Conservation (phyloP, 1,139 yeast species). For the Yamadazyma taylorii region DNA sequence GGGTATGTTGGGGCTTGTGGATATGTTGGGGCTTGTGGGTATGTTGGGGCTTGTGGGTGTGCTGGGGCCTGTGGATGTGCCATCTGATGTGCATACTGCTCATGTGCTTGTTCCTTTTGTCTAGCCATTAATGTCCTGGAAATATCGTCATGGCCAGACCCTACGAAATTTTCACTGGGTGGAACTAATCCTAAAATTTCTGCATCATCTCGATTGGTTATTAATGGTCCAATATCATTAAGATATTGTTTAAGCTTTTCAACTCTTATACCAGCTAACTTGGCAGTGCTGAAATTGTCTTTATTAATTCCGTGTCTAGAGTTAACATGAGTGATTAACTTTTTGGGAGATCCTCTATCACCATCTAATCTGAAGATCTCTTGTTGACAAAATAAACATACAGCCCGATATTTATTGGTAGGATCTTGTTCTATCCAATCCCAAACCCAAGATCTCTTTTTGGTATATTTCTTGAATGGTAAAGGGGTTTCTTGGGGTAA, state of each 20-base stretch:
- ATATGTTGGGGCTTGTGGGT: too few relatives aligned
- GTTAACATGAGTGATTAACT: conserved; percentile 17
- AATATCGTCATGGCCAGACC: neutral
- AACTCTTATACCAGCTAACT: conserved; percentile 6
- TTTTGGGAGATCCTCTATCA: conserved; percentile 20
- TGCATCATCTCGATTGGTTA: conserved; percentile 16
- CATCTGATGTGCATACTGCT: neutral
- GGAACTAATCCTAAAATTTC: conserved; percentile 8
- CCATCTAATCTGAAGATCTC: conserved; percentile 18
- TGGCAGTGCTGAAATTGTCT: conserved; percentile 10
- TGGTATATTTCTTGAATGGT: conserved; percentile 18
- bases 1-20: neutral
- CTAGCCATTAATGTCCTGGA: too few relatives aligned
- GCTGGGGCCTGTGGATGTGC: neutral
- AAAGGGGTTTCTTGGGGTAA: conserved; percentile 15
- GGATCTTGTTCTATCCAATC: conserved; percentile 20
- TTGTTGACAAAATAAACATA: conserved; percentile 16
- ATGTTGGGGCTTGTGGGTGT: neutral
- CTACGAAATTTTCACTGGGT: neutral
- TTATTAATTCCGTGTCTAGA: conserved; percentile 16
- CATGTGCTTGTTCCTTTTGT: too few relatives aligned
- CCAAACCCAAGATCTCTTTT: conserved; percentile 20
- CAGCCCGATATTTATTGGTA: conserved; percentile 16
- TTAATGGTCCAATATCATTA: conserved; percentile 12
- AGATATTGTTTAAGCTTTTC: conserved; percentile 12